A percentile compares a stretch with the other conserved stretches of the same genome.
phyloP scores from a whole-genome alignment of 305 asterid genomes.

The Solanum chacoense region DNA sequence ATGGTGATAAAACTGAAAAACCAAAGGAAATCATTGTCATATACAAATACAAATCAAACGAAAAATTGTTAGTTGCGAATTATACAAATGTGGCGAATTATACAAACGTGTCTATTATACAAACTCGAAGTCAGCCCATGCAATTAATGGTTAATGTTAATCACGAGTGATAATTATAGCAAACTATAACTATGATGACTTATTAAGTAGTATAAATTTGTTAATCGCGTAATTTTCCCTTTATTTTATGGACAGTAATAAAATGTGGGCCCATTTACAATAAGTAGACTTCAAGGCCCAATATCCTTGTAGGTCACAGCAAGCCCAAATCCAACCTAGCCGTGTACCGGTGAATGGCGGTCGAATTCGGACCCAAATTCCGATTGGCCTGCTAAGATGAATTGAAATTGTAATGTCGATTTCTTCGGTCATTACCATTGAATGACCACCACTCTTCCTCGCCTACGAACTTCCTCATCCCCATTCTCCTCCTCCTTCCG shows the following conservation, averaged over 20 bases:
- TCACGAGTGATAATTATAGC: too few relatives aligned
- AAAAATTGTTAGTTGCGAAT: too few relatives aligned
- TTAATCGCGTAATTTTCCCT: too few relatives aligned
- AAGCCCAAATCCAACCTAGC: background rate
- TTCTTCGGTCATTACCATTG: background rate
- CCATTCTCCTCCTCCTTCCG: background rate
- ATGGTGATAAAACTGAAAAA: too few relatives aligned
- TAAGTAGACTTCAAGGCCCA: background rate
- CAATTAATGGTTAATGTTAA: too few relatives aligned
- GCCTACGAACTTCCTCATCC: background rate
- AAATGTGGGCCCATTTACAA: background rate
- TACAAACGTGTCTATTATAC: too few relatives aligned
- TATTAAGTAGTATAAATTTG: too few relatives aligned
- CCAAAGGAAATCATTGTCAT: too few relatives aligned
- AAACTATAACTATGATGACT: too few relatives aligned
- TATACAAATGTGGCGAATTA: too few relatives aligned
- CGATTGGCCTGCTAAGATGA: conserved; percentile 2
- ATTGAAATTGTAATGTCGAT: background rate
- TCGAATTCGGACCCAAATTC: background rate
- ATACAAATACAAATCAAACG: too few relatives aligned
- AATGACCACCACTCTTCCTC: conserved; percentile 5
- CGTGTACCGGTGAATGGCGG: background rate
- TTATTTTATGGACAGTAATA: background rate
- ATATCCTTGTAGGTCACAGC: background rate
- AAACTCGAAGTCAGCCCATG: too few relatives aligned